phyloP scores from a whole-genome alignment of 208 protist genomes.

The Trichomonas vaginalis region DNA sequence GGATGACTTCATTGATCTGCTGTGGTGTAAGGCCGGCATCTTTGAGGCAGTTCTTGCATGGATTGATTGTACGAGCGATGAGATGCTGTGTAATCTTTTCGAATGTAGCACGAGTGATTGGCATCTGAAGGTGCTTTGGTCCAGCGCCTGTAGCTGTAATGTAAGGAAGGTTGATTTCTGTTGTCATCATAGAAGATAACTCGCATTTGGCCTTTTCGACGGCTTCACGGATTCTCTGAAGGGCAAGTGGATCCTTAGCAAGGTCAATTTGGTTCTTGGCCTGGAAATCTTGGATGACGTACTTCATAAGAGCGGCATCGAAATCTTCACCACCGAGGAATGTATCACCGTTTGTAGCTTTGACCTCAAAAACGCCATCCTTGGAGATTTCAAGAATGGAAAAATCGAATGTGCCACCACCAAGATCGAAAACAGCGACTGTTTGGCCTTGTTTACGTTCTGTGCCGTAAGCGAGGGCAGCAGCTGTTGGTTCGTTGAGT shows the following conservation, averaged over 20 bases:
- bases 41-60: slow-evolving; percentile 55
- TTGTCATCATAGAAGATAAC: slow-evolving; percentile 63
- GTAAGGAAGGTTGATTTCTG: slow-evolving; percentile 38
- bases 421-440: slow-evolving; percentile 51
- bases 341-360: slow-evolving; percentile 86
- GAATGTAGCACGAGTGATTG: slow-evolving; percentile 65
- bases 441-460: slow-evolving; percentile 35
- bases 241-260: slow-evolving; percentile 64
- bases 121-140: slow-evolving; percentile 47
- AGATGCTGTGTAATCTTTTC: slow-evolving; percentile 60
- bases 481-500: slow-evolving; percentile 55
- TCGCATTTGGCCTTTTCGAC: slow-evolving; percentile 83
- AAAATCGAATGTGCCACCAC: slow-evolving; percentile 93
- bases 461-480: slow-evolving; percentile 51
- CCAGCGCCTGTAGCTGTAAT: slow-evolving; percentile 34
- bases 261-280: slow-evolving; percentile 69
- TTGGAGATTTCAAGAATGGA: slow-evolving; percentile 73
- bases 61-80: slow-evolving; percentile 62
- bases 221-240: slow-evolving; percentile 81
- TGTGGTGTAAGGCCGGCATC: slow-evolving; percentile 46
- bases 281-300: slow-evolving; percentile 73
- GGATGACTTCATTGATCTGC: slow-evolving; percentile 81
- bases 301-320: slow-evolving; percentile 62
- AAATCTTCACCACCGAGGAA: slow-evolving; percentile 97
- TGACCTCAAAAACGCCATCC: slow-evolving; percentile 81